Evolutionary conservation across 1,284 basidiomycete species (phyloP).

Genomic region (Heliocybe sulcata): DNA sequence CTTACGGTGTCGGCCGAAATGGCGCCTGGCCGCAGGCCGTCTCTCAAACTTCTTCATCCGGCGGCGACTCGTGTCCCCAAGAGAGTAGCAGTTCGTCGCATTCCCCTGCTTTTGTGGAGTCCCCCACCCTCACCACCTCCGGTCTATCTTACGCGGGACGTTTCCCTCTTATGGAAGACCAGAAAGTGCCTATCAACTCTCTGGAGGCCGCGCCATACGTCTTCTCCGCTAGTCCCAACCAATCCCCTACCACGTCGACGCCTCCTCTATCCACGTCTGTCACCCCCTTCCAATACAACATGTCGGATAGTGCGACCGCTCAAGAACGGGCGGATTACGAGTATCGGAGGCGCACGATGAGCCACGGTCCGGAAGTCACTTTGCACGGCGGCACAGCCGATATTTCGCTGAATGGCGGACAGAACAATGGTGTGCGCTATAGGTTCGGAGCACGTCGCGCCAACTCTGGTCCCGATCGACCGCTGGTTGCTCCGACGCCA

Average conservation of each 20-base stretch:
- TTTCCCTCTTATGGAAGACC: constrained; percentile 47
- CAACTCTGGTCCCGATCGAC: constrained; percentile 41
- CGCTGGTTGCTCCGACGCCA: constrained; percentile 40
- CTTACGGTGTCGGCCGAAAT: constrained; percentile 47
- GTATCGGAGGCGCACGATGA: constrained; percentile 49
- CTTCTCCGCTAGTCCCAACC: constrained; percentile 60
- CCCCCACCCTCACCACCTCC: constrained; percentile 49
- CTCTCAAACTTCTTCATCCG: constrained; percentile 34
- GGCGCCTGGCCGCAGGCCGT: constrained; percentile 40
- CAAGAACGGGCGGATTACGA: constrained; percentile 58
- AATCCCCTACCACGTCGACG: constrained; percentile 66
- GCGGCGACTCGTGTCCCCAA: constrained; percentile 34
- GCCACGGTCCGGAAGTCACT: constrained; percentile 49
- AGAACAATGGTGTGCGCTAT: constrained; percentile 52
- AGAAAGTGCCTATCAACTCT: constrained; percentile 47
- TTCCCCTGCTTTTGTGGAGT: constrained; percentile 48
- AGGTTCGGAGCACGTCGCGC: constrained; percentile 42
- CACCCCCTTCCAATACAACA: constrained; percentile 59
- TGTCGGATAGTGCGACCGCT: constrained; percentile 38
- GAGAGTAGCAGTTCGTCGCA: constrained; percentile 39
- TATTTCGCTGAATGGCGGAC: constrained; percentile 42
- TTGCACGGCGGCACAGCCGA: constrained; percentile 68
- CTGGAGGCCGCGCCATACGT: constrained; percentile 56
- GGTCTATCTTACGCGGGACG: constrained; percentile 48
- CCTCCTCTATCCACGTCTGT: constrained; percentile 59